phyloP scores from a whole-genome alignment of 2,329 filamentous ascomycete genomes.

The Diplodia corticola region DNA sequence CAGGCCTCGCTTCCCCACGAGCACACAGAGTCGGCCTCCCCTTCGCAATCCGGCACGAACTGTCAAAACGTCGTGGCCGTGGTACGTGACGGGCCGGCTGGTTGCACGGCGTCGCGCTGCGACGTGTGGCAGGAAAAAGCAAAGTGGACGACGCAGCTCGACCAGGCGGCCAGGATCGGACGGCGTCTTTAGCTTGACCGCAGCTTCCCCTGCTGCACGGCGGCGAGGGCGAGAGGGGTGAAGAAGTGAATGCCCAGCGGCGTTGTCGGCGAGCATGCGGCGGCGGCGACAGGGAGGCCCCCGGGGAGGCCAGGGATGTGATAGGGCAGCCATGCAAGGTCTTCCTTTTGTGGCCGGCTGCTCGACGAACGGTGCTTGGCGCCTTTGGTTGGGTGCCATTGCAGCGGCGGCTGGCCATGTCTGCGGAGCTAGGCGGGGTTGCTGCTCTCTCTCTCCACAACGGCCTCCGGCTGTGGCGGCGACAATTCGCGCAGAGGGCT shows the following conservation, averaged over 20 bases:
- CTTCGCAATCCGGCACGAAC: background rate
- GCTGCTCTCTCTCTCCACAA: conserved; percentile 6
- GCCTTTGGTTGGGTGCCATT: conserved; percentile 20
- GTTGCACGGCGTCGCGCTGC: conserved; percentile 18
- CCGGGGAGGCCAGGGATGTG: conserved; percentile 4
- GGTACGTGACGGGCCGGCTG: conserved; percentile 1
- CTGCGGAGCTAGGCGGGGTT: conserved; percentile 5
- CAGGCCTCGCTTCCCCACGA: background rate
- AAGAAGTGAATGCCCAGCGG: background rate
- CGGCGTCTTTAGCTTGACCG: background rate
- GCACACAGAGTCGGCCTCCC: background rate
- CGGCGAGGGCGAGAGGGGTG: background rate
- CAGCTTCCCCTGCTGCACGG: background rate
- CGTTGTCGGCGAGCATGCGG: background rate
- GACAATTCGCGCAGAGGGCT: conserved; percentile 1
- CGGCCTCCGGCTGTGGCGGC: conserved; percentile 13
- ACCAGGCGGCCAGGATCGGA: background rate
- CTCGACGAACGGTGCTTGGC: conserved; percentile 7
- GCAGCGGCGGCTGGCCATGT: conserved; percentile 3
- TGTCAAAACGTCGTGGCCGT: conserved; percentile 19
- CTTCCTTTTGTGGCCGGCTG: conserved; percentile 7
- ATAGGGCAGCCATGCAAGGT: conserved; percentile 19
- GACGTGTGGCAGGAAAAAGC: conserved; percentile 23
- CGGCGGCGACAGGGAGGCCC: conserved; percentile 1
- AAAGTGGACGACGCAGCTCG: conserved; percentile 10